Evolutionary conservation across 2,329 filamentous ascomycete genomes (phyloP).

Genomic region (Cyphellophora europaea): DNA sequence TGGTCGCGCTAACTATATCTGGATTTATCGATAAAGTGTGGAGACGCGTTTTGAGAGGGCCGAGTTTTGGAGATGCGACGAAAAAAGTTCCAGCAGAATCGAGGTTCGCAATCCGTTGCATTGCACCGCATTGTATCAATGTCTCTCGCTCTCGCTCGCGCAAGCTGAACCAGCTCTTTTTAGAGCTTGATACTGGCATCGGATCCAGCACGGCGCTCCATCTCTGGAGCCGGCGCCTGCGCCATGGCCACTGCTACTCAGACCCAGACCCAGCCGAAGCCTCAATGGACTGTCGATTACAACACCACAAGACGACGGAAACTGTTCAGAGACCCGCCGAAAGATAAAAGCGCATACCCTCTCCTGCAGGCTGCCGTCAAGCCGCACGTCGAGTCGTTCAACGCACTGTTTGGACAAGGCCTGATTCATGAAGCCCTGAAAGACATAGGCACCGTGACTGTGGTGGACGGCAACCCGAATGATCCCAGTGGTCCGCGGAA

Average conservation of each 20-base stretch:
- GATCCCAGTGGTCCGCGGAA: slow-evolving; percentile 41
- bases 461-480: slow-evolving; percentile 63
- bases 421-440: slow-evolving; percentile 65
- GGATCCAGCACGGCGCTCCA: no score
- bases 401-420: slow-evolving; percentile 73
- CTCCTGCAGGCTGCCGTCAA: slow-evolving; percentile 74
- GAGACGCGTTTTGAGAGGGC: no score
- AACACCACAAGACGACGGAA: slow-evolving; percentile 77
- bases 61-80: no score
- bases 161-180: no score
- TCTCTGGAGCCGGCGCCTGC: not conserved
- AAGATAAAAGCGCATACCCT: slow-evolving; percentile 80
- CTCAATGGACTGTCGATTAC: slow-evolving; percentile 85
- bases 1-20: no score
- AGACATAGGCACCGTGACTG: slow-evolving; percentile 85
- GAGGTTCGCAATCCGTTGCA: no score
- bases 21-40: no score
- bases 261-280: no score
- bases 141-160: no score
- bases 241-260: not conserved
- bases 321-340: slow-evolving; percentile 81
- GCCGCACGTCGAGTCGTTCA: slow-evolving; percentile 93
- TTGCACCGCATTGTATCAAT: no score
- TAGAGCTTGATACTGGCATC: no score
- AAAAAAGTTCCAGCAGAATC: no score